Base-by-base conservation (phyloP, 257 asterid species). In the Solanum piurae region DNA sequence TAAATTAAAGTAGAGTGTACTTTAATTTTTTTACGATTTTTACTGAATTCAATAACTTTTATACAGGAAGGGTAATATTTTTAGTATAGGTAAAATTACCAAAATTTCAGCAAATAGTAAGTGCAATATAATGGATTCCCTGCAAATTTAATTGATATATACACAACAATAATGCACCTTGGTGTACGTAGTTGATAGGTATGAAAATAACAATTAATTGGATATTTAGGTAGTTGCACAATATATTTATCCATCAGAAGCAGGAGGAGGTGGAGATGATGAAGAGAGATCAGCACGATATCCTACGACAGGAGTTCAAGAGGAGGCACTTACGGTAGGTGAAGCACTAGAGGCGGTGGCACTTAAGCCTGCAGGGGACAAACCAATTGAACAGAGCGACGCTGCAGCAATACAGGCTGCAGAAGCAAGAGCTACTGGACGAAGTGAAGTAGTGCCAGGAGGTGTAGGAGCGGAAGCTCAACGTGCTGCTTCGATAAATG, bases 301-400 rank as follows among this genome's bases (percentile, higher is more conserved):
- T 87, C 76, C 66, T 9, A 29, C 87, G 9, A 88, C 89, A 12
- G 86, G 37, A 27, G 21, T 21, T 7, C 90, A 37, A 3, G 29
- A 84, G 0, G 92, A 89, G 8, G 75, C 89, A 0, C 72, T 93
- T 20, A 95, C 95, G 10, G 91, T 94, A 5, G 96, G 98, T 12
- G 98, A 95, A 89, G 97, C 98, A 3, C 92, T 95, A 23, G 98
- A 95, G 87, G 98, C 94, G 1, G 89, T 94, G 0, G 93, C 94
- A 0, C 83, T 92, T 1, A 88, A 37, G 83, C 52, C 94, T 5
- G 92, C 91, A 1, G 94, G 92, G 20, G 87, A 92, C 55, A 93
- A 93, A 71, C 91, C 95, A 11, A 46, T 94, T 1, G 98, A 93
- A 5, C 79, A 83, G 74, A 88, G 93, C 13, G 96, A 94, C 13